These are phyloP conservation scores for Leccinum subgranulosum DNA, from an alignment of 768 basidiomycete species.

Conservation along the genomic window DNA sequence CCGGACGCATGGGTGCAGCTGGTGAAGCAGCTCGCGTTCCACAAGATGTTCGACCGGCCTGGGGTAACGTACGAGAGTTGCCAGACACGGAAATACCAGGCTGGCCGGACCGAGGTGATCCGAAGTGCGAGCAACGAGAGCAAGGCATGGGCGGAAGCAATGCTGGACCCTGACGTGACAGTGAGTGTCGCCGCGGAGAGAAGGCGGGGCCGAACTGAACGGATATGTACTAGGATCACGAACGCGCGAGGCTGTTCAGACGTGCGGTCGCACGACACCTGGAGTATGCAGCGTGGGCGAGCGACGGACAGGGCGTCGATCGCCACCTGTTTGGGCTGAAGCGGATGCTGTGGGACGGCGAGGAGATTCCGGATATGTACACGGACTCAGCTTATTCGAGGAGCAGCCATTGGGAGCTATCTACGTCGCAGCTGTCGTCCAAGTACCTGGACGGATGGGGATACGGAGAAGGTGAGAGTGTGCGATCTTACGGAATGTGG, in stretches of 20 bases:
- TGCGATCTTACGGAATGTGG: not conserved
- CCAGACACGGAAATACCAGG: conserved; percentile 89
- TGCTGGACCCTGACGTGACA: conserved; percentile 56
- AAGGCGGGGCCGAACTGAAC: conserved; percentile 1
- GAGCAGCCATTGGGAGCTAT: conserved; percentile 89
- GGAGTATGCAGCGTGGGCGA: conserved; percentile 86
- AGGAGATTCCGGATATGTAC: conserved; percentile 72
- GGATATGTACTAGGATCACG: conserved; percentile 39
- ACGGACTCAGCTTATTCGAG: conserved; percentile 63
- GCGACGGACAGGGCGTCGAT: conserved; percentile 93
- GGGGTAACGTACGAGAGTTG: conserved; percentile 90
- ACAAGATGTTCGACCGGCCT: conserved; percentile 73
- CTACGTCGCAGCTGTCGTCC: conserved; percentile 83
- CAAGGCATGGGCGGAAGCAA: conserved; percentile 85
- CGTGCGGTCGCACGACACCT: conserved; percentile 79
- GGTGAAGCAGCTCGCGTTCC: conserved; percentile 94
- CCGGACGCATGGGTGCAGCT: conserved; percentile 97
- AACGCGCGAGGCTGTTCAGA: conserved; percentile 66
- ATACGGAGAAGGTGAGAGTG: conserved; percentile 80
- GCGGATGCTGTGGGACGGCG: conserved; percentile 71
- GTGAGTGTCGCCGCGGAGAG: conserved; percentile 33
- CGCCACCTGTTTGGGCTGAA: conserved; percentile 93
- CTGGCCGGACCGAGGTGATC: conserved; percentile 94
- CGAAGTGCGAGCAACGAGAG: conserved; percentile 79
- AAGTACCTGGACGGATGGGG: conserved; percentile 93